phyloP scores from a whole-genome alignment of 1,284 basidiomycete genomes.

The Apiotrichum brassicae region DNA sequence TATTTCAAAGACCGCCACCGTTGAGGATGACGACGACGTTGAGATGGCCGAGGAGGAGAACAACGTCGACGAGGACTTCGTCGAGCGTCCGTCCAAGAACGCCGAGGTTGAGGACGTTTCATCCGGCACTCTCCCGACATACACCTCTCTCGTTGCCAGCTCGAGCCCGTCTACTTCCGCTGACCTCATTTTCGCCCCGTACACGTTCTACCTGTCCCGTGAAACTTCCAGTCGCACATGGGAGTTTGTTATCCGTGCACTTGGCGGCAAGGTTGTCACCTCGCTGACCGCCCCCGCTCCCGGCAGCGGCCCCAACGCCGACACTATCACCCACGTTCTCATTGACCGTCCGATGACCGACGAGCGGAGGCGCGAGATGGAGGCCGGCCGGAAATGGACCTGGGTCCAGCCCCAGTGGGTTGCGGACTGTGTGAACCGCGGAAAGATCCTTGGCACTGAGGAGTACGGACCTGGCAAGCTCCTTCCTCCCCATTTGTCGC shows the following conservation, averaged over 20 bases:
- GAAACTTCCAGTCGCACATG: conserved; percentile 88
- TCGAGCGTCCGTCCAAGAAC: conserved; percentile 56
- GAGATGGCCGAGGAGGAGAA: conserved; percentile 42
- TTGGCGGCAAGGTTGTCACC: conserved; percentile 77
- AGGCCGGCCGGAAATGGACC: conserved; percentile 64
- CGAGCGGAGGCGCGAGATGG: conserved; percentile 55
- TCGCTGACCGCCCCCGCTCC: conserved; percentile 71
- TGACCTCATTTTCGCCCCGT: conserved; percentile 69
- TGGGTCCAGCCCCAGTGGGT: conserved; percentile 98
- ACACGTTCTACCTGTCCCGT: conserved; percentile 90
- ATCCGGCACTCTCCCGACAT: conserved; percentile 62
- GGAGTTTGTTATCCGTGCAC: conserved; percentile 89
- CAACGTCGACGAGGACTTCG: conserved; percentile 49
- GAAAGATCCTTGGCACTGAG: conserved; percentile 76
- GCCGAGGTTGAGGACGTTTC: conserved; percentile 48
- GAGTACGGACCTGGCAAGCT: conserved; percentile 78
- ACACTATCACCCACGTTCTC: conserved; percentile 90
- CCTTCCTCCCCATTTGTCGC: conserved; percentile 91
- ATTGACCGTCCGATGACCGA: conserved; percentile 74
- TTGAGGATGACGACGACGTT: conserved; percentile 35
- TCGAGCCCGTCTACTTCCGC: conserved; percentile 51
- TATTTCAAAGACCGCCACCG: conserved; percentile 33
- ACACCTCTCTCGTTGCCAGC: conserved; percentile 58
- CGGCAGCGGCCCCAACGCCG: conserved; percentile 50
- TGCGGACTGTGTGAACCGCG: conserved; percentile 88